A percentile compares a stretch with the other conserved stretches of the same genome.
Conservation (phyloP, 129 eudicot species). For the Chrysanthemum makinoi region DNA sequence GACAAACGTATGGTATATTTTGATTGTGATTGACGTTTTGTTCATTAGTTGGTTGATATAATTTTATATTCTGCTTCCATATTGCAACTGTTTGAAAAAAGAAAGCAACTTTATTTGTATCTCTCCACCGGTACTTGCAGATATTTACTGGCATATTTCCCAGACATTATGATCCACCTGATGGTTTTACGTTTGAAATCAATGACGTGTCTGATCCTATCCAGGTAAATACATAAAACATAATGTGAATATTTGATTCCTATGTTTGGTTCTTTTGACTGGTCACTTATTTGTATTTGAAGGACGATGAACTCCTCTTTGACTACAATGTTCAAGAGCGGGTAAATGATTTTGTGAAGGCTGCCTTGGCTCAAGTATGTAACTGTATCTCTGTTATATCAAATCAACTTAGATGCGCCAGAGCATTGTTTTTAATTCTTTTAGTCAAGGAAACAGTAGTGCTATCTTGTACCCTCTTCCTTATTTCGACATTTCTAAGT, state of each 20-base stretch:
- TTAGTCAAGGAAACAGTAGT: background rate
- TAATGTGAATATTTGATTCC: conserved; percentile 13
- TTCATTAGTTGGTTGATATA: background rate
- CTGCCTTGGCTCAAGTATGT: conserved; percentile 82
- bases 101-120: conserved; percentile 13
- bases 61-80: conserved; percentile 3
- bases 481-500: background rate
- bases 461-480: background rate
- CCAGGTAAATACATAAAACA: conserved; percentile 50
- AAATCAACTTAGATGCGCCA: conserved; percentile 9
- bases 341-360: conserved; percentile 89
- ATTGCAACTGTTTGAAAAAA: conserved; percentile 7
- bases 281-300: conserved; percentile 12
- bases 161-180: conserved; percentile 93
- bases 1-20: background rate
- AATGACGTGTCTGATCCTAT: conserved; percentile 87
- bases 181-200: conserved; percentile 89
- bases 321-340: conserved; percentile 91
- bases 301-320: conserved; percentile 83
- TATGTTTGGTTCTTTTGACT: conserved; percentile 23
- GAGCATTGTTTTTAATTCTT: background rate
- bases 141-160: conserved; percentile 96
- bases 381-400: conserved; percentile 14
- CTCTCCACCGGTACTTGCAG: conserved; percentile 41
- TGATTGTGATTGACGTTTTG: conserved; percentile 7